These are phyloP conservation scores for Salix viminalis DNA, from an alignment of 345 rosid genomes.

Conservation along the genomic window DNA sequence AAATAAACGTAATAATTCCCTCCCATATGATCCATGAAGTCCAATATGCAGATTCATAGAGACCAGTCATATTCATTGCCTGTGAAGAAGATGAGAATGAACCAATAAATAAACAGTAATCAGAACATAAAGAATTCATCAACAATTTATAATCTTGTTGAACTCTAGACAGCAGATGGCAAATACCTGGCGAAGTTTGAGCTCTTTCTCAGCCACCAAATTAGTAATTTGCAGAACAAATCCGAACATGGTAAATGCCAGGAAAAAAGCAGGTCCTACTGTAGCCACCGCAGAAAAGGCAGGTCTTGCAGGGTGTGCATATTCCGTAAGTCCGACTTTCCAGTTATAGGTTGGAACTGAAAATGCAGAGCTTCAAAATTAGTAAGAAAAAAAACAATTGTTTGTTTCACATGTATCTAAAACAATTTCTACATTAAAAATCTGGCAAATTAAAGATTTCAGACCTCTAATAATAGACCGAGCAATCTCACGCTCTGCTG, in stretches of 20 bases:
- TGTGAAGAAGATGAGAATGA: conserved; percentile 25
- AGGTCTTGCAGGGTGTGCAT: conserved; percentile 65
- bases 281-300: conserved; percentile 38
- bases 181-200: conserved; percentile 87
- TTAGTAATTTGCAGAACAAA: conserved; percentile 79
- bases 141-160: background rate
- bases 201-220: conserved; percentile 82
- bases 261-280: conserved; percentile 77
- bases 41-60: conserved; percentile 87
- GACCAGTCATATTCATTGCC: conserved; percentile 91
- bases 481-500: conserved; percentile 91
- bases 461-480: conserved; percentile 73
- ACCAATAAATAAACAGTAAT: background rate
- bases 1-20: conserved; percentile 54
- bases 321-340: conserved; percentile 76
- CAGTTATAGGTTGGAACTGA: conserved; percentile 66
- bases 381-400: background rate
- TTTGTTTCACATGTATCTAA: background rate
- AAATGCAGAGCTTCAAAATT: conserved; percentile 10
- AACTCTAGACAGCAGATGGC: conserved; percentile 9
- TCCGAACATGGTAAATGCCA: conserved; percentile 85
- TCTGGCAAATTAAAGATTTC: background rate
- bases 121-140: background rate
- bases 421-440: background rate
- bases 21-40: conserved; percentile 90